Evolutionary conservation across 202 grass and related monocot genomes (phyloP), one percentile per base, ranked within the genome.

Genomic region (Thinopyrum obtusiflorum): DNA sequence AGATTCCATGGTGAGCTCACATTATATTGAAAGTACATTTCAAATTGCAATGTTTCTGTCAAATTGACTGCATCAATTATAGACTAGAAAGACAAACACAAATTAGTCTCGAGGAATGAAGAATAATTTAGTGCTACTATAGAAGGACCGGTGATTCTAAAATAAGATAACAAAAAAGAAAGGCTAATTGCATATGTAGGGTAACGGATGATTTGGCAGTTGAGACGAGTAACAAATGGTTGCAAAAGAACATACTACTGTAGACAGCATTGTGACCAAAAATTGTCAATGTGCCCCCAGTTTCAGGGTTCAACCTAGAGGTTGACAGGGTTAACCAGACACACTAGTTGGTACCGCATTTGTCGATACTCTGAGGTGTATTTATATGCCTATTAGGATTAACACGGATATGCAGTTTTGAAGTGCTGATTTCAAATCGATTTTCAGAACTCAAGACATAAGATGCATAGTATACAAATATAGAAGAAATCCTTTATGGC

Each of bases 221-320:
- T 44, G 23, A 72, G 12, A 71, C 18, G 27, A 76, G 35, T 32
- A n/a, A 23, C 39, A 81, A 37, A 81, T 68, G 9, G 33, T 76
- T 76, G 73, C 24, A 21, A 7, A 66, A 67, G 24, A 6, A 60
- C 70, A 76, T 57, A 11, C 49, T 66, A 76, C 24, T n/a, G 26
- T 42, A 60, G n/a, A 84, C 20, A 32, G 33, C 32, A 57, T 65
- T 59, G 79, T 4, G 79, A 59, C 61, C 40, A 40, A 39, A 15
- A 75, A 75, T 29, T 59, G 5, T 40, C 35, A 25, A 25, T 71
- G 68, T 14, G 14, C n/a, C 2, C 32, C 17, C 21, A 49, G 39
- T 49, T 66, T 83, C 37, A 71, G 37, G 76, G 39, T 78, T 77
- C 23, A 78, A 83, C 20, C 26, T 31, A 37, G 23, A 87, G 9